Conservation (phyloP, 2,329 filamentous ascomycete genomes). For the Alternaria tenuissima region DNA sequence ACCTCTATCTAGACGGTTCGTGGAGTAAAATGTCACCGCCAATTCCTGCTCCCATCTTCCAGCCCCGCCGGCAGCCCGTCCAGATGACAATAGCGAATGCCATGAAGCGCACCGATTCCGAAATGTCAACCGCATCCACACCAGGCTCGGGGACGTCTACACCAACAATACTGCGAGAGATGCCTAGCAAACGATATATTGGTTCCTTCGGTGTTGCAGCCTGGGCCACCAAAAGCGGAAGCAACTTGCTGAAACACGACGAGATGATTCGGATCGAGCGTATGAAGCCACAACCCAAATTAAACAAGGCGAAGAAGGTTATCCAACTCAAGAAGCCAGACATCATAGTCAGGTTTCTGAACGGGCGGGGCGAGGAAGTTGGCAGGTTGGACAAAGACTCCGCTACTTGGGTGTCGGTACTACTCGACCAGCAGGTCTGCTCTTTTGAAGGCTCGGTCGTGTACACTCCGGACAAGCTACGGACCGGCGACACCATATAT, state of each 20-base stretch:
- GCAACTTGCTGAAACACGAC: constrained; percentile 77
- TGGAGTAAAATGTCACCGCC: constrained; percentile 57
- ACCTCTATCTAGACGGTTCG: constrained; percentile 71
- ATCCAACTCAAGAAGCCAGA: constrained; percentile 75
- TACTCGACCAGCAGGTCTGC: constrained; percentile 91
- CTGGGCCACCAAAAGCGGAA: constrained; percentile 89
- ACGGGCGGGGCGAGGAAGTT: constrained; percentile 78
- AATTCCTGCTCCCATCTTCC: constrained; percentile 23
- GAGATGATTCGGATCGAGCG: constrained; percentile 88
- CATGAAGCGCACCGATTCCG: constrained; percentile 37
- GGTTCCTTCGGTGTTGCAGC: constrained; percentile 91
- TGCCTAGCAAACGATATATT: constrained; percentile 75
- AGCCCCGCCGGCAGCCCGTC: constrained; percentile 25
- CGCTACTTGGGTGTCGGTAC: constrained; percentile 88
- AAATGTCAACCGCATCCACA: constrained; percentile 33
- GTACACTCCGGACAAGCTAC: constrained; percentile 82
- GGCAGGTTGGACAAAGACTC: constrained; percentile 86
- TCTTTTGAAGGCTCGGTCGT: constrained; percentile 87
- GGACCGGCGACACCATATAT: constrained; percentile 94
- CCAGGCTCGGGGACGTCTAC: constrained; percentile 31
- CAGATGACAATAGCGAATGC: constrained; percentile 36
- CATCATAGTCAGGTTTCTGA: constrained; percentile 91
- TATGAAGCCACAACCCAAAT: constrained; percentile 71
- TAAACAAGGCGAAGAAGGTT: constrained; percentile 50
- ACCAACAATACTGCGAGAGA: constrained; percentile 43